A percentile compares a stretch with the other conserved stretches of the same genome.
phyloP scores from a whole-genome alignment of 345 rosid genomes.

The Salix udensis region DNA sequence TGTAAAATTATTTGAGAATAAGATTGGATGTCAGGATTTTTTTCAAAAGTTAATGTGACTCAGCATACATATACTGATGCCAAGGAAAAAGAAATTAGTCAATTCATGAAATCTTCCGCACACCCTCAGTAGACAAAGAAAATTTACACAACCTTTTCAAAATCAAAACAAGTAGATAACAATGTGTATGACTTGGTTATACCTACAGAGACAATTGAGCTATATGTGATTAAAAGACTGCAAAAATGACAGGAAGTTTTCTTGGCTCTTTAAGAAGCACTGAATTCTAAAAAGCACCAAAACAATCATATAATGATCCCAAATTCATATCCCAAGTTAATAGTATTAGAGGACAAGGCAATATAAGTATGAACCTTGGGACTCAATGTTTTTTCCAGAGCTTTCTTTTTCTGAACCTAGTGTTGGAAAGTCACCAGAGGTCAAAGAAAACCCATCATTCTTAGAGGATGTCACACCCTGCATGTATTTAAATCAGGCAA shows the following conservation, averaged over 20 bases:
- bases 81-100: not conserved
- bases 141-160: not conserved
- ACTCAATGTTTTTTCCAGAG: conserved; percentile 47
- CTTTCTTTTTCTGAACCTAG: conserved; percentile 82
- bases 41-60: not conserved
- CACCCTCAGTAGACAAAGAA: not conserved
- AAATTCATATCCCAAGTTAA: conserved; percentile 16
- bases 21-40: not conserved
- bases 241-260: not conserved
- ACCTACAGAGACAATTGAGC: not conserved
- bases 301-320: not conserved
- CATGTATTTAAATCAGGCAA: conserved; percentile 13
- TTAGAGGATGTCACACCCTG: conserved; percentile 66
- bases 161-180: not conserved
- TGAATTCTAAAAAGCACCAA: not conserved
- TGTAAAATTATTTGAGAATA: not conserved
- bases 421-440: conserved; percentile 90
- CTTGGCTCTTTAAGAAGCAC: not conserved
- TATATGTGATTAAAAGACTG: not conserved
- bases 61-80: not conserved
- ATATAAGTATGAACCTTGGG: conserved; percentile 51
- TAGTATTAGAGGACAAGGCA: conserved; percentile 8
- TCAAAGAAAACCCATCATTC: conserved; percentile 75
- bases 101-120: not conserved
- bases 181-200: not conserved